Conservation (phyloP, 1,139 yeast species). For the Taphrina deformans region DNA sequence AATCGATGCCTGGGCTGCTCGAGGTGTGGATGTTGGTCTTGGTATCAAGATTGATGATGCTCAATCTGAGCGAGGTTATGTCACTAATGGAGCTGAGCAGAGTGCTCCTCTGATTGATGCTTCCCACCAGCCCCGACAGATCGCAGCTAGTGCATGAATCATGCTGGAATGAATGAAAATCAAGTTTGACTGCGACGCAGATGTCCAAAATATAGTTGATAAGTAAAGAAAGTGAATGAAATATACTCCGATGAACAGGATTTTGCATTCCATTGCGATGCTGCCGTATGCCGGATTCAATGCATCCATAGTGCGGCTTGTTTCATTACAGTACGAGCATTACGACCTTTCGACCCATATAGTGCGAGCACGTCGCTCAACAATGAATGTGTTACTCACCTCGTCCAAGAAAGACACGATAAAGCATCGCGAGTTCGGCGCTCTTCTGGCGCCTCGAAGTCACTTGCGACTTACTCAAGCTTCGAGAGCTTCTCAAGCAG, state of each 20-base stretch:
- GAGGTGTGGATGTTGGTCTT: constrained; percentile 88
- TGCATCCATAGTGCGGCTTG: too few relatives aligned
- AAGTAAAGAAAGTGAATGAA: background rate
- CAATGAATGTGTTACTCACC: background rate
- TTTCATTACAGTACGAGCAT: background rate
- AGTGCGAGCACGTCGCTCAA: background rate
- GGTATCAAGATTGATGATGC: constrained; percentile 51
- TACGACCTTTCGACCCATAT: background rate
- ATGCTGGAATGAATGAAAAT: background rate
- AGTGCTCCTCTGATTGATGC: constrained; percentile 28
- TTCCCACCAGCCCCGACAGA: constrained; percentile 26
- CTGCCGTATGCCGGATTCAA: too few relatives aligned
- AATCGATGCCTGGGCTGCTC: constrained; percentile 70
- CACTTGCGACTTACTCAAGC: too few relatives aligned
- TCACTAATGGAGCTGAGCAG: constrained; percentile 4
- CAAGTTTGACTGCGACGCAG: too few relatives aligned
- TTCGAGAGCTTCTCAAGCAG: background rate
- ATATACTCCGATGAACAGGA: background rate
- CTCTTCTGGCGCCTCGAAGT: too few relatives aligned
- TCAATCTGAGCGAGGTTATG: constrained; percentile 28
- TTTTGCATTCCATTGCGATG: too few relatives aligned
- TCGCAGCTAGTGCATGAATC: constrained; percentile 20
- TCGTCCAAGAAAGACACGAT: too few relatives aligned
- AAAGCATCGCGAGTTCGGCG: too few relatives aligned
- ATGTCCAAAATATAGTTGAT: background rate